Conservation (phyloP, 805 yeast species). For the Candida tallmaniae region DNA sequence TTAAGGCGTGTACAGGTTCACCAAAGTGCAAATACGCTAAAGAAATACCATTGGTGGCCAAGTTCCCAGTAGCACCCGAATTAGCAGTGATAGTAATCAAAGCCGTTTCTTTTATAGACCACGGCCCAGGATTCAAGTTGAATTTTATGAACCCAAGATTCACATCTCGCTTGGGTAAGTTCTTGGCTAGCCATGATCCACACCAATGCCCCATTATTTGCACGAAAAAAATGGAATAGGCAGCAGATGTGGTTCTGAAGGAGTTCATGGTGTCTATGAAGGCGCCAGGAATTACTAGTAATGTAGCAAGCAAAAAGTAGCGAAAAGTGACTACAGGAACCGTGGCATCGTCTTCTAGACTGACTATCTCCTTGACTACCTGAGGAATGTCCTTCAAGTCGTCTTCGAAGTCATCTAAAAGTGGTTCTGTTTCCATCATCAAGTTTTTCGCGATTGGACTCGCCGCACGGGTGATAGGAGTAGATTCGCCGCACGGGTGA, state of each 20-base stretch:
- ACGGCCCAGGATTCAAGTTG: conserved; percentile 49
- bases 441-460: not conserved
- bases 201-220: conserved; percentile 46
- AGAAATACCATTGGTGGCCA: conserved; percentile 45
- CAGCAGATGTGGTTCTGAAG: conserved; percentile 44
- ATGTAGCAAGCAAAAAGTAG: conserved; percentile 26
- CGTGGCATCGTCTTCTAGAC: conserved; percentile 35
- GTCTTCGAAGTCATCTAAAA: conserved; percentile 6
- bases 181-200: conserved; percentile 42
- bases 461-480: not conserved
- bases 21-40: conserved; percentile 43
- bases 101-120: conserved; percentile 52
- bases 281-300: conserved; percentile 40
- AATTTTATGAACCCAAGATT: conserved; percentile 15
- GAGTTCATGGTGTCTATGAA: conserved; percentile 39
- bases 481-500: no score
- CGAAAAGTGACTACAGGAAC: conserved; percentile 37
- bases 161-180: conserved; percentile 29
- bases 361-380: conserved; percentile 32
- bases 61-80: conserved; percentile 49
- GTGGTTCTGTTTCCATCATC: conserved; percentile 3
- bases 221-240: conserved; percentile 48
- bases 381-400: conserved; percentile 27
- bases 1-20: conserved; percentile 28
- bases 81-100: conserved; percentile 50